Evolutionary conservation across 192 early-diverging fungal genomes (phyloP), one percentile per base, ranked within the genome.

Genomic region (Chytriomyces hyalinus): DNA sequence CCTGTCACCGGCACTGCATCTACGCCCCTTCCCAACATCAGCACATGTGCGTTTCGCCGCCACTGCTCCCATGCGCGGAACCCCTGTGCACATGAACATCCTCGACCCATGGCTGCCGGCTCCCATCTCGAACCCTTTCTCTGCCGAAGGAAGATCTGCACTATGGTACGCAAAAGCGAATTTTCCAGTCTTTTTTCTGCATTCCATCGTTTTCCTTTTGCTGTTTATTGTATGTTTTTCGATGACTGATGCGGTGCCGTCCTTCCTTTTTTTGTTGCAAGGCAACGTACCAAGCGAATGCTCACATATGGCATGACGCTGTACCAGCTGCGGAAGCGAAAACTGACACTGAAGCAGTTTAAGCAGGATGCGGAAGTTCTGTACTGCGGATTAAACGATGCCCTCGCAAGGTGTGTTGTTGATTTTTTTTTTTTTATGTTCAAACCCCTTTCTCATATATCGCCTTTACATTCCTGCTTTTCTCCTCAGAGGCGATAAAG

Each of bases 11-110:
- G 36, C 36, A 36, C 36, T 36, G 36, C 36, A 36, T 36, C 36
- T 65, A 13, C 17, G 11, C 24, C 63, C 24, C 63, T 26, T 49
- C 11, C 17, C 11, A 20, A 7, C 67, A 36, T 36, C 36, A 36
- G 36, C 36, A 2, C 36, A 36, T 36, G 36, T 36, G 43, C 49
- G 51, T 8, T 11, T 17, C 20, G 59, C 57, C 10, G 10, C 70
- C 10, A 20, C 49, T 11, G 15, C 24, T 10, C 11, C 43, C 11
- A 75, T 76, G 65, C 67, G 67, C 46, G 77, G 68, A 7, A 11
- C 22, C 11, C 69, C 77, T 9, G 62, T 78, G 45, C 9, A 9
- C n/a, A 50, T 78, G 51, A 71, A 78, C 63, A 72, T 78, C 17
- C 59, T 78, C 60, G 77, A 70, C 49, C 67, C 66, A 49, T 62